phyloP scores from a whole-genome alignment of 768 basidiomycete species.

The Termitomyces bulborhizus region DNA sequence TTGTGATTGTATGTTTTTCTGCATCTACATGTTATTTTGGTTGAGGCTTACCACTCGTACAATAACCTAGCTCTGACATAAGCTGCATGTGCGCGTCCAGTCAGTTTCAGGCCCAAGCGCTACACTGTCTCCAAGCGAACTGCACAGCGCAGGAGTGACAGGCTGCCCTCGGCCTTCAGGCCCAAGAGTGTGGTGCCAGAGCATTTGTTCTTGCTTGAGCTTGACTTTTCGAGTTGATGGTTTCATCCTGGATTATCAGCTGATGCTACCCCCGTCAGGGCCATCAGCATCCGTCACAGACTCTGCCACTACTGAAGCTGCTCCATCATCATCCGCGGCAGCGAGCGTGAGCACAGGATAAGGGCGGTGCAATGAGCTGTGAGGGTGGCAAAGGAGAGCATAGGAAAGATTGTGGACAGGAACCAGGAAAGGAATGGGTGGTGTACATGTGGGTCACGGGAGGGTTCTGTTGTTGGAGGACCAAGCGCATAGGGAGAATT shows the following conservation, averaged over 20 bases:
- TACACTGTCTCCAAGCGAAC: slow-evolving; percentile 6
- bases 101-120: slow-evolving; percentile 15
- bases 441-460: too few relatives aligned
- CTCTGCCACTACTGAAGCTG: too few relatives aligned
- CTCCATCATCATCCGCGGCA: neutral
- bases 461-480: too few relatives aligned
- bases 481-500: too few relatives aligned
- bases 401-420: too few relatives aligned
- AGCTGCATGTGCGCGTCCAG: slow-evolving; percentile 12
- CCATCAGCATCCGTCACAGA: neutral
- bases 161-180: slow-evolving; percentile 12
- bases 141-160: slow-evolving; percentile 10
- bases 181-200: slow-evolving; percentile 4
- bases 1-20: slow-evolving; percentile 2
- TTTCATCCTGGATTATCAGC: neutral
- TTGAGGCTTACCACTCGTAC: neutral
- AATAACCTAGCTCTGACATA: slow-evolving; percentile 4
- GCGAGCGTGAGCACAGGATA: neutral
- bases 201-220: neutral
- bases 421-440: too few relatives aligned
- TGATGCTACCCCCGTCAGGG: neutral
- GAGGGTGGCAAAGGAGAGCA: too few relatives aligned
- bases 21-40: too few relatives aligned
- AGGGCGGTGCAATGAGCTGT: too few relatives aligned
- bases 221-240: neutral